phyloP scores from a whole-genome alignment of 1,284 basidiomycete species.

The Paramarasmius palmivorus region DNA sequence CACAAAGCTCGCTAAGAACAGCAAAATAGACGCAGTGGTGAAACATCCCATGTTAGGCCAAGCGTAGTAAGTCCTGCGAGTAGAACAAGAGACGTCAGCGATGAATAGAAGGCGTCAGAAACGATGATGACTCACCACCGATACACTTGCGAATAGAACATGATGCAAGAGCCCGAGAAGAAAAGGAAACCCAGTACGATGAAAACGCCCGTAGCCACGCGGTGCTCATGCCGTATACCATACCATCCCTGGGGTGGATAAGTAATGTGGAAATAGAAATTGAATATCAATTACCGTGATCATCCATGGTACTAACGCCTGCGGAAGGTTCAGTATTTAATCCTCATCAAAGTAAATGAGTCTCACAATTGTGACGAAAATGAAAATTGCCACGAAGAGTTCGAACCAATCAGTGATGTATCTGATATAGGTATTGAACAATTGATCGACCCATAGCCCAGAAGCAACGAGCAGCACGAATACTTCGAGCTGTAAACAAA shows the following conservation, averaged over 20 bases:
- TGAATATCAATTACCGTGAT: slow-evolving; percentile 29
- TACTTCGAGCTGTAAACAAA: slow-evolving; percentile 56
- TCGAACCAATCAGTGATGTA: slow-evolving; percentile 40
- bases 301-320: slow-evolving; percentile 57
- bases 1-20: slow-evolving; percentile 43
- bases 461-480: slow-evolving; percentile 53
- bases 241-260: slow-evolving; percentile 47
- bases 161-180: slow-evolving; percentile 42
- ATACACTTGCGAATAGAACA: slow-evolving; percentile 56
- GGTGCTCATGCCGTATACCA: slow-evolving; percentile 48
- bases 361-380: slow-evolving; percentile 43
- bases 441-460: slow-evolving; percentile 56
- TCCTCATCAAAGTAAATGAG: background rate
- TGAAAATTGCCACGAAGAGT: slow-evolving; percentile 46
- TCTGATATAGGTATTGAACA: slow-evolving; percentile 45
- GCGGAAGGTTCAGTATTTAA: background rate
- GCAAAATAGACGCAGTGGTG: slow-evolving; percentile 45
- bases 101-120: background rate
- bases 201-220: slow-evolving; percentile 42
- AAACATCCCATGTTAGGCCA: slow-evolving; percentile 57
- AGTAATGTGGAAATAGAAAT: background rate
- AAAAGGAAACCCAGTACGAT: slow-evolving; percentile 39
- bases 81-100: slow-evolving; percentile 1
- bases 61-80: slow-evolving; percentile 45
- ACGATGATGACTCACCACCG: slow-evolving; percentile 36